Conservation (phyloP, 495 filamentous ascomycete genomes). For the Achaetomiella virescens region DNA sequence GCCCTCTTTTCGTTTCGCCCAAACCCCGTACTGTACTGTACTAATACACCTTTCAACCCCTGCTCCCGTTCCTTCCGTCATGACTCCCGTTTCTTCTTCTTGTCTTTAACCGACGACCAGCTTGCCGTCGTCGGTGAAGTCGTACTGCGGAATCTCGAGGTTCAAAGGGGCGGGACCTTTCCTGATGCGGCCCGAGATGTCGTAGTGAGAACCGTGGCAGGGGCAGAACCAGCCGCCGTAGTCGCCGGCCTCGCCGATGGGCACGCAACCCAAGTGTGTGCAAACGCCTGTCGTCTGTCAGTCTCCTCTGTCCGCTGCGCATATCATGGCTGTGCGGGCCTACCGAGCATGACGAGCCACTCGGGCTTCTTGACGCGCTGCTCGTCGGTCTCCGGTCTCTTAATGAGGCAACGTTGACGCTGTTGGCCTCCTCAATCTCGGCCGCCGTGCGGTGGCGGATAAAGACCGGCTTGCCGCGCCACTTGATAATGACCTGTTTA, state of each 20-base stretch:
- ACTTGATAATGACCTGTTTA: constrained; percentile 95
- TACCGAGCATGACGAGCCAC: constrained; percentile 98
- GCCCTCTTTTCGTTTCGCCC: constrained; percentile 10
- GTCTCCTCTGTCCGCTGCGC: background rate
- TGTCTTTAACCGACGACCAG: constrained; percentile 69
- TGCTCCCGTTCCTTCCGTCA: background rate
- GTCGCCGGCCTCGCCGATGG: constrained; percentile 97
- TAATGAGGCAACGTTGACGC: constrained; percentile 65
- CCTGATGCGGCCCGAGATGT: constrained; percentile 94
- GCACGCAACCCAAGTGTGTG: constrained; percentile 98
- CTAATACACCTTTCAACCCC: constrained; percentile 14
- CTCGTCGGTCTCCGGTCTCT: constrained; percentile 82
- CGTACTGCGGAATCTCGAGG: constrained; percentile 88
- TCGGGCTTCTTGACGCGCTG: constrained; percentile 97
- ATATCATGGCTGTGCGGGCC: constrained; percentile 22
- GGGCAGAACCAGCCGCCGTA: constrained; percentile 99
- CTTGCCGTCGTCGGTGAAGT: constrained; percentile 72
- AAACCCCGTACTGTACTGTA: constrained; percentile 13
- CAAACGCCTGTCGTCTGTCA: constrained; percentile 66
- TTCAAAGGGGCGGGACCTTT: constrained; percentile 96
- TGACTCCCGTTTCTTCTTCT: background rate
- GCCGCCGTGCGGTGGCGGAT: constrained; percentile 92
- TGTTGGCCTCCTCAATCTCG: constrained; percentile 82
- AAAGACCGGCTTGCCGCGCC: constrained; percentile 99
- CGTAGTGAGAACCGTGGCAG: constrained; percentile 99